A percentile compares a stretch with the other conserved stretches of the same genome.
phyloP scores from a whole-genome alignment of 2,329 filamentous ascomycete species.

The Fusarium scirpi region DNA sequence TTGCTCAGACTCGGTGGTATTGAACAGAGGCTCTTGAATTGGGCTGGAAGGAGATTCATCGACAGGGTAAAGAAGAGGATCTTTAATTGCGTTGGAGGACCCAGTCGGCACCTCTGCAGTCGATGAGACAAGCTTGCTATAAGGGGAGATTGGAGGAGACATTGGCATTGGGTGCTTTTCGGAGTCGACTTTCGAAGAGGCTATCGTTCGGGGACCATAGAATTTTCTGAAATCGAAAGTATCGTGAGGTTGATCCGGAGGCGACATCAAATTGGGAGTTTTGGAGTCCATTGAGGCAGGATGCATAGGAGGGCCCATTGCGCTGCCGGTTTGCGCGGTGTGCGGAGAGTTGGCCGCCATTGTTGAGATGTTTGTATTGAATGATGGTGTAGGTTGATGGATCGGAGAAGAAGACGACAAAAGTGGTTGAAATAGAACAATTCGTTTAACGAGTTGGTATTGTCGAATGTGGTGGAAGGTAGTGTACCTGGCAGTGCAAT shows the following conservation, averaged over 20 bases:
- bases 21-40: slow-evolving; percentile 64
- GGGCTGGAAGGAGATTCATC: slow-evolving; percentile 56
- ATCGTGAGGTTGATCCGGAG: slow-evolving; percentile 68
- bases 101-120: slow-evolving; percentile 48
- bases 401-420: slow-evolving; percentile 23
- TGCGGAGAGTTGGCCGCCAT: slow-evolving; percentile 46
- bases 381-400: slow-evolving; percentile 27
- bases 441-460: slow-evolving; percentile 38
- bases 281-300: slow-evolving; percentile 56
- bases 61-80: slow-evolving; percentile 69
- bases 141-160: slow-evolving; percentile 69
- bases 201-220: slow-evolving; percentile 34
- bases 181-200: slow-evolving; percentile 43
- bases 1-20: slow-evolving; percentile 55
- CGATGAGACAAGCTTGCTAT: slow-evolving; percentile 55
- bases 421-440: slow-evolving; percentile 34
- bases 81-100: slow-evolving; percentile 55
- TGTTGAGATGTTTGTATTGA: slow-evolving; percentile 30
- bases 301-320: slow-evolving; percentile 50
- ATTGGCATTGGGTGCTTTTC: slow-evolving; percentile 57
- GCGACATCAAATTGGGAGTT: slow-evolving; percentile 70
- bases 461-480: slow-evolving; percentile 51
- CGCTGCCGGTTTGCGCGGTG: slow-evolving; percentile 34
- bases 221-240: slow-evolving; percentile 58
- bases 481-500: slow-evolving; percentile 35